phyloP scores from a whole-genome alignment of 2,329 filamentous ascomycete species.

The Sclerotinia nivalis region DNA sequence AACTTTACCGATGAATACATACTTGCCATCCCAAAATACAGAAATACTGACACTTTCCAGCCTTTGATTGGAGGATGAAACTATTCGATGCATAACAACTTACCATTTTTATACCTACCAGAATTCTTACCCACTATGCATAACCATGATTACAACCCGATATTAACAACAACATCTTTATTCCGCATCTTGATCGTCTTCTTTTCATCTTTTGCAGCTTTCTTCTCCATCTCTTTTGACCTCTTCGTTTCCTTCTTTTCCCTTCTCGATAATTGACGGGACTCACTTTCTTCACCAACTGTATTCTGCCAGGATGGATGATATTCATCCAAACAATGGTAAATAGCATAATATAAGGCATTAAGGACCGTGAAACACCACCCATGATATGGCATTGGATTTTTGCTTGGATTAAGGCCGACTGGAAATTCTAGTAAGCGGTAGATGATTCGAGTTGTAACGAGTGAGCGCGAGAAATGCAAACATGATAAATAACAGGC shows the following conservation, averaged over 20 bases:
- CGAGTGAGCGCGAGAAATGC: constrained; percentile 45
- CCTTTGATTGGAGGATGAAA: background rate
- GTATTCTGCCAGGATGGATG: constrained; percentile 51
- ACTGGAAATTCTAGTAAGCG: constrained; percentile 57
- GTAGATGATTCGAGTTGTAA: constrained; percentile 59
- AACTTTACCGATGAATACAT: background rate
- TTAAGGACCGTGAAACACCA: constrained; percentile 54
- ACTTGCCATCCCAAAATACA: background rate
- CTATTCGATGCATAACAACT: background rate
- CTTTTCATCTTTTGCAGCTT: constrained; percentile 34
- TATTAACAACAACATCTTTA: constrained; percentile 1
- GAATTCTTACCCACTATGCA: background rate
- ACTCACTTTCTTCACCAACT: constrained; percentile 50
- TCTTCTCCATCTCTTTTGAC: constrained; percentile 32
- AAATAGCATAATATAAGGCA: constrained; percentile 56
- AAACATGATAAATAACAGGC: constrained; percentile 45
- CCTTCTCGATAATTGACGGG: constrained; percentile 35
- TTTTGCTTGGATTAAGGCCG: constrained; percentile 47
- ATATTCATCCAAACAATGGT: constrained; percentile 47
- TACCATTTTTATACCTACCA: background rate
- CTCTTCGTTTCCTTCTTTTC: constrained; percentile 49
- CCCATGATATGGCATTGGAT: constrained; percentile 50
- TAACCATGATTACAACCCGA: background rate
- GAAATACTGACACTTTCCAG: background rate
- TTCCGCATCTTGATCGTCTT: constrained; percentile 32